These are phyloP conservation scores for Cystobasidium pallidum DNA, from an alignment of 1,284 basidiomycete species.

Conservation along the genomic window DNA sequence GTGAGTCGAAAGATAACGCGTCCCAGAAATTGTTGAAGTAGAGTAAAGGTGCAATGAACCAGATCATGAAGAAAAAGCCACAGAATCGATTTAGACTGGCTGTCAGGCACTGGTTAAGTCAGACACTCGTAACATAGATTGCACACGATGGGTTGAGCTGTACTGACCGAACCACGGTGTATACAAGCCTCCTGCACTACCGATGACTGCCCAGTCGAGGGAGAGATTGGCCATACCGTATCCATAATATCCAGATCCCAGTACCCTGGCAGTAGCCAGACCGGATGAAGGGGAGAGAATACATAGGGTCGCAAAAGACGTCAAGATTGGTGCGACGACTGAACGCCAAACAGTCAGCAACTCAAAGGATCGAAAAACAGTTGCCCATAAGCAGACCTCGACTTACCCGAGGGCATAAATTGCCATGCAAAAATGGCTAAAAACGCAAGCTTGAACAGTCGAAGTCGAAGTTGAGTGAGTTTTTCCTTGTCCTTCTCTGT, in stretches of 20 bases:
- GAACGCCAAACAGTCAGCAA: neutral
- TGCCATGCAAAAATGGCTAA: slow-evolving; percentile 53
- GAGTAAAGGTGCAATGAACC: slow-evolving; percentile 57
- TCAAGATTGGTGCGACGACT: slow-evolving; percentile 57
- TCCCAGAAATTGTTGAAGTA: slow-evolving; percentile 59
- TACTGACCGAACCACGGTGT: slow-evolving; percentile 51
- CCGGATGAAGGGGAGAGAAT: slow-evolving; percentile 53
- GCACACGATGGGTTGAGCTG: too few species aligned
- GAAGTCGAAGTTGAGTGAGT: slow-evolving; percentile 48
- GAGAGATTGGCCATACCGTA: slow-evolving; percentile 58
- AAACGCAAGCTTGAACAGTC: slow-evolving; percentile 51
- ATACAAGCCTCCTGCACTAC: slow-evolving; percentile 49
- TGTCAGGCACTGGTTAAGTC: too few species aligned
- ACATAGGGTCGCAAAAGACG: slow-evolving; percentile 58
- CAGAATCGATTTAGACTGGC: slow-evolving; percentile 42
- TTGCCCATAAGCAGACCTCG: neutral
- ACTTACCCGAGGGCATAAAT: slow-evolving; percentile 49
- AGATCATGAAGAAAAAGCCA: slow-evolving; percentile 52
- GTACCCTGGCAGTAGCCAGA: slow-evolving; percentile 46
- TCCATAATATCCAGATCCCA: slow-evolving; percentile 57
- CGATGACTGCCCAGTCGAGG: slow-evolving; percentile 53
- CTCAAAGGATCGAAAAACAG: too few species aligned
- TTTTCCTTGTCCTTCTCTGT: slow-evolving; percentile 49
- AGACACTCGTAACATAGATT: too few species aligned
- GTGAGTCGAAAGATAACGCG: slow-evolving; percentile 55